Conservation (phyloP, 768 basidiomycete species). For the Cytidiella melzeri region DNA sequence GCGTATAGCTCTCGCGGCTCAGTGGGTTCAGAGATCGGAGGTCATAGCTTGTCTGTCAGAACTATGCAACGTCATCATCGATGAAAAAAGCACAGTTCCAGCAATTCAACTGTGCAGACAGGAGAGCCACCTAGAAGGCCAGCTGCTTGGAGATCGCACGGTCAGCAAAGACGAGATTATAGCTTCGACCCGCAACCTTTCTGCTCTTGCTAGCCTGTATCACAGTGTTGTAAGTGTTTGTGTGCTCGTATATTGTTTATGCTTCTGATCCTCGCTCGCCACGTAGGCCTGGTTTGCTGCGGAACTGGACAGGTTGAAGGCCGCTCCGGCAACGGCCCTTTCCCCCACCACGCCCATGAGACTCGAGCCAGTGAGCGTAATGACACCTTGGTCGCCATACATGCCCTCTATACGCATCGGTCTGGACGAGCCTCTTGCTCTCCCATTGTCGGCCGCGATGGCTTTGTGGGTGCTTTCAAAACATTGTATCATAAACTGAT, state of each 20-base stretch:
- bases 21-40: constrained; percentile 85
- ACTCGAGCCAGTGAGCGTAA: constrained; percentile 45
- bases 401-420: constrained; percentile 35
- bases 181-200: constrained; percentile 62
- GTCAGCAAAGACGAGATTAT: constrained; percentile 65
- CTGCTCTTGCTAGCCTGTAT: constrained; percentile 72
- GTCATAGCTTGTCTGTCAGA: constrained; percentile 69
- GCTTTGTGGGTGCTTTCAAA: constrained; percentile 76
- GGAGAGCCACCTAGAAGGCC: constrained; percentile 76
- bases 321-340: constrained; percentile 46
- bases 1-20: constrained; percentile 51
- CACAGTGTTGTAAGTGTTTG: constrained; percentile 69
- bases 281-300: constrained; percentile 78
- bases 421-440: constrained; percentile 44
- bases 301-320: constrained; percentile 63
- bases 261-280: constrained; percentile 2
- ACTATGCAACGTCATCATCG: constrained; percentile 34
- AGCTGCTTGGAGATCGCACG: constrained; percentile 47
- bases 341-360: constrained; percentile 47
- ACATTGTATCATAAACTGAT: constrained; percentile 18
- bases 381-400: constrained; percentile 37
- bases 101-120: constrained; percentile 58
- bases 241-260: constrained; percentile 1
- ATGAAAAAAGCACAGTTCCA: constrained; percentile 38
- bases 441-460: constrained; percentile 88